Evolutionary conservation across 257 asterid species (phyloP).

Genomic region (Lavandula angustifolia): DNA sequence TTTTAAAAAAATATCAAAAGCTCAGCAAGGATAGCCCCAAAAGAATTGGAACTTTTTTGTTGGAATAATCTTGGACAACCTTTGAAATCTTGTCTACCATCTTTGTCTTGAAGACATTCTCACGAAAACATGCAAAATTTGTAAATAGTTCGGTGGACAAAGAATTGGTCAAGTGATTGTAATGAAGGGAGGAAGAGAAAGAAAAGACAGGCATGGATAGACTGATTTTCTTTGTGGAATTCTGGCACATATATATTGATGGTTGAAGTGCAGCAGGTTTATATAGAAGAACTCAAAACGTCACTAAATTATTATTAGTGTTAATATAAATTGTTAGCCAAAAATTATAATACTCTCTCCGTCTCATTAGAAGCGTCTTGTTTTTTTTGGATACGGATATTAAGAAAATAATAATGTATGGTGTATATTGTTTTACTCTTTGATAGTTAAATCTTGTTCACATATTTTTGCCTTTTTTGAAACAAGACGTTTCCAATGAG

Average conservation of each 20-base stretch:
- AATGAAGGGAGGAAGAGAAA: conserved; percentile 30
- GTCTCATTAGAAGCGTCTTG: too few species aligned
- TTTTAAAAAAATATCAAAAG: conserved; percentile 6
- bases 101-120: background rate
- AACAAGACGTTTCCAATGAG: too few species aligned
- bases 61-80: background rate
- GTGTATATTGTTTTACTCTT: too few species aligned
- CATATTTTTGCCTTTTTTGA: too few species aligned
- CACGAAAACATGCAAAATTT: conserved; percentile 20
- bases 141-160: conserved; percentile 4
- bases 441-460: too few species aligned
- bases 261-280: conserved; percentile 19
- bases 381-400: too few species aligned
- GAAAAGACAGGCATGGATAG: conserved; percentile 38
- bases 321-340: too few species aligned
- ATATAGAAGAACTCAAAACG: conserved; percentile 37
- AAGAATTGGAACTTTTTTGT: fast-evolving
- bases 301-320: too few species aligned
- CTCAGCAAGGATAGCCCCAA: conserved; percentile 45
- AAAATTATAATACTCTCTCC: too few species aligned
- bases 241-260: conserved; percentile 16
- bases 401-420: too few species aligned
- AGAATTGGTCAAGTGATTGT: conserved; percentile 5
- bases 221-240: conserved; percentile 11
- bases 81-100: background rate